Evolutionary conservation across 2,329 filamentous ascomycete genomes (phyloP), one percentile per base, ranked within the genome.

Genomic region (Hymenoscyphus repandus): DNA sequence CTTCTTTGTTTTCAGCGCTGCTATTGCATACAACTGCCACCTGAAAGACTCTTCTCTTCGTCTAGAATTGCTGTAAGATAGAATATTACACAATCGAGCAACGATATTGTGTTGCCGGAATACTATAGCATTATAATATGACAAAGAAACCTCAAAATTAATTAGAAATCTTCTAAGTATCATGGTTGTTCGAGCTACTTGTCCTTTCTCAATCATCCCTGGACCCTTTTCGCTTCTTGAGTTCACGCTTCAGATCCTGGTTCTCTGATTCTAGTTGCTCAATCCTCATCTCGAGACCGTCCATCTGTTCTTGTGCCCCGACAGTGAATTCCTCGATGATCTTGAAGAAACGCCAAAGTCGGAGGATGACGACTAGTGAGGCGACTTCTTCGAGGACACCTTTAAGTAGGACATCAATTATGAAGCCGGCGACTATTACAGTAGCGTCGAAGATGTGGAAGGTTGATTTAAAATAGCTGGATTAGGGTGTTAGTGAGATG

Each of bases 311-410:
- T 33, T 78, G 69, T 1, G 82, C 81, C 7, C 80, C 82, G 6
- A 83, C 74, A 30, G 77, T 78, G 54, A 86, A 72, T 66, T 88
- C 84, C 61, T 88, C 82, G 6, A 85, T 78, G 46, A 87, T 84
- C 70, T 87, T 86, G 64, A 86, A 79, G 40, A 88, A 75, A 13
- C 85, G 75, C 79, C 83, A 86, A 3, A 88, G 70, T 47, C 84
- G 79, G 40, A 88, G 69, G 3, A 86, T 73, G 27, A 88, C 74
- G 44, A 88, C 75, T n/a, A 88, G 70, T 0, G 80, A 85, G 1
- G 77, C 81, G 42, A 85, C 79, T 61, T 86, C 79, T 65, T 83
- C 79, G 5, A 80, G 67, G 1, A 79, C 67, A 40, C 83, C 83
- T 34, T 76, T 75, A 13, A 83, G 72, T 2, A 81, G 64, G 18